A percentile compares a stretch with the other conserved stretches of the same genome.
Conservation (phyloP, 2,329 filamentous ascomycete species). For the Passalora sequoiae region DNA sequence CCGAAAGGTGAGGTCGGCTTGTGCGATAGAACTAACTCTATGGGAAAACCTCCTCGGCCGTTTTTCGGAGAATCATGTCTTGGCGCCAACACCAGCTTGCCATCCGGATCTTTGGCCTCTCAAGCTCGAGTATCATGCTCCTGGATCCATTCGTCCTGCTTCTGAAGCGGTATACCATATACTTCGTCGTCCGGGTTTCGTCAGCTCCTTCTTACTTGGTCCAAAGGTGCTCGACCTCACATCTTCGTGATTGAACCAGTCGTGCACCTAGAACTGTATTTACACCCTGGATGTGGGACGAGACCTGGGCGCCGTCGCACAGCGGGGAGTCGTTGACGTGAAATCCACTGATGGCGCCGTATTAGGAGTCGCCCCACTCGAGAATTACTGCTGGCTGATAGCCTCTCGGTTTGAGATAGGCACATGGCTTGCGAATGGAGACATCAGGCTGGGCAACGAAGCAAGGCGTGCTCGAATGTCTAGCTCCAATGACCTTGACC, state of each 20-base stretch:
- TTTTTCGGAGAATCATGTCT: too few species aligned
- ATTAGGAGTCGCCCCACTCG: conserved; percentile 1
- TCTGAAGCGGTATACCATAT: too few species aligned
- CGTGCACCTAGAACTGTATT: conserved; percentile 46
- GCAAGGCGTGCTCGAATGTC: background rate
- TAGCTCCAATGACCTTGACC: background rate
- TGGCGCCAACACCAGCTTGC: too few species aligned
- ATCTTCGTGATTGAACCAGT: conserved; percentile 30
- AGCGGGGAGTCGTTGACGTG: conserved; percentile 1
- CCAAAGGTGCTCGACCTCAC: background rate
- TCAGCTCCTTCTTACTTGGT: too few species aligned
- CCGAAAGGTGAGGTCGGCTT: too few species aligned
- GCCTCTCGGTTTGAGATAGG: background rate
- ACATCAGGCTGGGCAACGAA: conserved; percentile 1
- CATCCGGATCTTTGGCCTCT: too few species aligned
- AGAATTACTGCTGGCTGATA: conserved; percentile 1
- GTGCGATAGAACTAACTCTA: too few species aligned
- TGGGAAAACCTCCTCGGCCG: too few species aligned
- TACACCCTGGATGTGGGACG: background rate
- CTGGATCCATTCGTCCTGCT: too few species aligned
- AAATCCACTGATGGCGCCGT: conserved; percentile 1
- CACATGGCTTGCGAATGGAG: background rate
- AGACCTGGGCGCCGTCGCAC: background rate
- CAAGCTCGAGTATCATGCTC: too few species aligned
- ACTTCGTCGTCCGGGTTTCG: too few species aligned